Evolutionary conservation across 2,329 filamentous ascomycete genomes (phyloP), one percentile per base, ranked within the genome.

Genomic region (Sodiomyces alkalinus): DNA sequence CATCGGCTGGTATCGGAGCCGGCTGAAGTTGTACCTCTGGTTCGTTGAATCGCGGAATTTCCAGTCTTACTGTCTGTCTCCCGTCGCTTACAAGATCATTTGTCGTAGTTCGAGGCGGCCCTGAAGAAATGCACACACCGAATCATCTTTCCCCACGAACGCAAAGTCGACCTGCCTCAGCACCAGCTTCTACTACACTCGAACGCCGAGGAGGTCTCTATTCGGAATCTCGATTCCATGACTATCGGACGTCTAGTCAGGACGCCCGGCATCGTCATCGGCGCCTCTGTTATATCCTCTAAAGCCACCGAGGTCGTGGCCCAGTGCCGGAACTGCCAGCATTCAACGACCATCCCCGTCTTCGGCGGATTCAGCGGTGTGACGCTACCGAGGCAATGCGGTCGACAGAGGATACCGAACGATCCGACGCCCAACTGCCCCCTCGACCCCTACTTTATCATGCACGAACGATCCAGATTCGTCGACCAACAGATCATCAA

Each of bases 401-500:
- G 50, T 17, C 68, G 81, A 28, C 50, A 57, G 38, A 68, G 71
- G 37, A 58, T 66, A 7, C 64, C 68, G 10, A 76, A 75, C 28
- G 81, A 92, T 24, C 58, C 62, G 2, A 64, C 68, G 2, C 72
- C 80, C 20, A 74, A 78, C 42, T 98, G 90, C 44, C 86, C 87
- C 1, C 58, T 98, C 35, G 90, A 98, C 44, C 90, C 90, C 11
- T 98, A 94, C 56, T 92, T 90, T 44, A 83, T 98, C 32, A 68
- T 90, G 33, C 90, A 98, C 48, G 90, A 98, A 53, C 85, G 80
- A 50, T 93, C 81, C 20, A 73, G 75, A 38, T 98, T 98, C 48
- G 86, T 96, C 44, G 90, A 98, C 46, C 90, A 98, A 53, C 90
- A 98, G 52, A 82, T 98, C 34, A 79, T 98, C 49, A 98, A 98